Conservation (phyloP, 495 filamentous ascomycete genomes). For the Tuber umbilicatum region DNA sequence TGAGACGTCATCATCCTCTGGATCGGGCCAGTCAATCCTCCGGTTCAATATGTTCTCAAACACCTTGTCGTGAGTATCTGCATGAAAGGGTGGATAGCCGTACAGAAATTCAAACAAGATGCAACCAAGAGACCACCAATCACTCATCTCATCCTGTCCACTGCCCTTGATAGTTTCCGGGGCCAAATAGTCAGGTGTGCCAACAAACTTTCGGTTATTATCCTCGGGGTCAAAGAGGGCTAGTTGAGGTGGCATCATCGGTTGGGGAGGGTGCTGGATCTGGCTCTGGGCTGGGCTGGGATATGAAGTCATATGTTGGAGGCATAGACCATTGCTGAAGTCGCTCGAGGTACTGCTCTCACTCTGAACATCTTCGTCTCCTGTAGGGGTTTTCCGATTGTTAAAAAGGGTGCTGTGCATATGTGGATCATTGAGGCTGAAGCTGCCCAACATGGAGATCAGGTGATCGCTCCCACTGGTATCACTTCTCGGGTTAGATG, state of each 20-base stretch:
- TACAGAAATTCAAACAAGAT: slow-evolving; percentile 96
- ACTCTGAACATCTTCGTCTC: slow-evolving; percentile 54
- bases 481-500: slow-evolving; percentile 85
- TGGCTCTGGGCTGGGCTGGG: slow-evolving; percentile 38
- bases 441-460: slow-evolving; percentile 71
- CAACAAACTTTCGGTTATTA: slow-evolving; percentile 86
- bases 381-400: slow-evolving; percentile 43
- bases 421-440: slow-evolving; percentile 65
- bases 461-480: slow-evolving; percentile 81
- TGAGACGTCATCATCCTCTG: slow-evolving; percentile 63
- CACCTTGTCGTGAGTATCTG: slow-evolving; percentile 79
- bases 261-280: slow-evolving; percentile 54
- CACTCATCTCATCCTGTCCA: slow-evolving; percentile 93
- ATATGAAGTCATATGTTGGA: slow-evolving; percentile 42
- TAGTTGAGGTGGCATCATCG: slow-evolving; percentile 92
- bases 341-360: slow-evolving; percentile 49
- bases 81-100: slow-evolving; percentile 89
- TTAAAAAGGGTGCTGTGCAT: slow-evolving; percentile 29
- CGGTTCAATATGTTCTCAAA: slow-evolving; percentile 93
- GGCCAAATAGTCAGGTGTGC: slow-evolving; percentile 93
- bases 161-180: slow-evolving; percentile 93
- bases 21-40: slow-evolving; percentile 79
- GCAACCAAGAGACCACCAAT: slow-evolving; percentile 98
- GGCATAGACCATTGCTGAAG: slow-evolving; percentile 40
- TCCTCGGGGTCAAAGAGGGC: slow-evolving; percentile 94